A percentile compares a stretch with the other conserved stretches of the same genome.
Conservation (phyloP, 1,139 yeast species). For the Candida sojae region DNA sequence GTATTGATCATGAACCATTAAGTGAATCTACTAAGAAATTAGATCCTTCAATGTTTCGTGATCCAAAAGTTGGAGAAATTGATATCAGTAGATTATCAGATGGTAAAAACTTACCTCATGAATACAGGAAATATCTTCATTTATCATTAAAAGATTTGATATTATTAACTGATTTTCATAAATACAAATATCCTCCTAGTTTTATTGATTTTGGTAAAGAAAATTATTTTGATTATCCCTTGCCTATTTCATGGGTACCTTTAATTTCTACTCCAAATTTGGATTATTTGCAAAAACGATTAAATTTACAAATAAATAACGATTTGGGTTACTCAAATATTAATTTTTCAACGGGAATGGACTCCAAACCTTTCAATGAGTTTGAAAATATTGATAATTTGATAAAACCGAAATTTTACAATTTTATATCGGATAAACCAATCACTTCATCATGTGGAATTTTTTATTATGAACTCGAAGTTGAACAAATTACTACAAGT, state of each 20-base stretch:
- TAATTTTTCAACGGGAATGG: slow-evolving; percentile 18
- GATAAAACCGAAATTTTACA: slow-evolving; percentile 23
- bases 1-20: slow-evolving; percentile 2
- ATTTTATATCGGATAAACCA: slow-evolving; percentile 38
- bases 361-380: slow-evolving; percentile 1
- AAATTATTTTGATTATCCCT: slow-evolving; percentile 29
- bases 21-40: slow-evolving; percentile 3
- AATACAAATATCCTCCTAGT: slow-evolving; percentile 27
- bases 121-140: slow-evolving; percentile 24
- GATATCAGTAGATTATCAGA: slow-evolving; percentile 13
- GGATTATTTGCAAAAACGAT: slow-evolving; percentile 21
- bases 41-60: slow-evolving; percentile 16
- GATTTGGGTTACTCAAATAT: slow-evolving; percentile 34
- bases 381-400: slow-evolving; percentile 8
- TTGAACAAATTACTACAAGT: slow-evolving; percentile 31
- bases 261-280: slow-evolving; percentile 28
- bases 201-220: slow-evolving; percentile 27
- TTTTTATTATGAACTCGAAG: slow-evolving; percentile 40
- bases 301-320: slow-evolving; percentile 26
- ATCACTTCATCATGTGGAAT: slow-evolving; percentile 34
- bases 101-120: slow-evolving; percentile 15
- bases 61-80: slow-evolving; percentile 26
- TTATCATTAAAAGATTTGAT: slow-evolving; percentile 30
- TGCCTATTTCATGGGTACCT: slow-evolving; percentile 47
- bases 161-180: slow-evolving; percentile 21